Conservation (phyloP, 2,329 filamentous ascomycete genomes). For the Mycocentrospora acerina region DNA sequence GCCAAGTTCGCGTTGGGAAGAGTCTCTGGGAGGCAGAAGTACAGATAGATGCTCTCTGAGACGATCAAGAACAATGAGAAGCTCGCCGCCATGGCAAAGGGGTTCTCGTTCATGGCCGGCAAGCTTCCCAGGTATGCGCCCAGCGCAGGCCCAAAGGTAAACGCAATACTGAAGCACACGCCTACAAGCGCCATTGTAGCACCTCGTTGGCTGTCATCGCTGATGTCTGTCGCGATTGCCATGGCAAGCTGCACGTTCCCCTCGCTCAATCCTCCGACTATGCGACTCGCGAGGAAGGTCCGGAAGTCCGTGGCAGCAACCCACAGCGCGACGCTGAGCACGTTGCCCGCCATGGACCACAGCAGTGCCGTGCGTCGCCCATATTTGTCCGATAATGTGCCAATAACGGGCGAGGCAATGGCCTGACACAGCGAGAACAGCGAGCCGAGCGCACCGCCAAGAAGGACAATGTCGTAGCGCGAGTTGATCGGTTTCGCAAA, state of each 20-base stretch:
- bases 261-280: slow-evolving; percentile 92
- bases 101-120: slow-evolving; percentile 78
- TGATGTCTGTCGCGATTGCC: slow-evolving; percentile 95
- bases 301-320: slow-evolving; percentile 90
- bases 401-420: slow-evolving; percentile 87
- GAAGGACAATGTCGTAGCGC: slow-evolving; percentile 92
- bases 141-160: slow-evolving; percentile 91
- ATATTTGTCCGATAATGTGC: slow-evolving; percentile 81
- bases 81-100: slow-evolving; percentile 88
- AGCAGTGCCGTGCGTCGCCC: slow-evolving; percentile 85
- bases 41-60: slow-evolving; percentile 84
- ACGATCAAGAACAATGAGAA: slow-evolving; percentile 85
- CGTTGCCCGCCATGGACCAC: slow-evolving; percentile 90
- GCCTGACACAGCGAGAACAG: slow-evolving; percentile 93
- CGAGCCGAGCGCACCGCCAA: slow-evolving; percentile 90
- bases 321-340: slow-evolving; percentile 91
- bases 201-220: slow-evolving; percentile 78
- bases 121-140: slow-evolving; percentile 83
- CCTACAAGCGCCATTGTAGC: slow-evolving; percentile 96
- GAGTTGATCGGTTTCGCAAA: slow-evolving; percentile 93
- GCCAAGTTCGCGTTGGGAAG: slow-evolving; percentile 54
- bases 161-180: slow-evolving; percentile 94
- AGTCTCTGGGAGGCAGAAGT: slow-evolving; percentile 82
- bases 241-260: slow-evolving; percentile 96
- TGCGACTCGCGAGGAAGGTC: slow-evolving; percentile 88